A percentile compares a stretch with the other conserved stretches of the same genome.
Conservation (phyloP, 768 basidiomycete genomes). For the Leucosporidium scottii region DNA sequence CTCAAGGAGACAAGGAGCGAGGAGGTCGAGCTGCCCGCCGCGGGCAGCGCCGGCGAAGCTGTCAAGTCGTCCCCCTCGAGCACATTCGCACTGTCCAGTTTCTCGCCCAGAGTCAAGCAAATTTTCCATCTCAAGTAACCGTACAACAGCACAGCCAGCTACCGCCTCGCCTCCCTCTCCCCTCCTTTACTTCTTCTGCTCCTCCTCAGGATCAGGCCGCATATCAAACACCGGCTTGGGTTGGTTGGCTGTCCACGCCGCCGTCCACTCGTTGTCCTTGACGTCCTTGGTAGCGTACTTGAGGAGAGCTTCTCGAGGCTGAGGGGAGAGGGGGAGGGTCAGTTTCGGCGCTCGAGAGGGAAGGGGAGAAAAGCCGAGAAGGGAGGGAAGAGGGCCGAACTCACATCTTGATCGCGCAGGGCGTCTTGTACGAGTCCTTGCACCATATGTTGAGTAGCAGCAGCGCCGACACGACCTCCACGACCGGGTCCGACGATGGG, state of each 20-base stretch:
- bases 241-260: conserved; percentile 48
- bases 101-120: no score
- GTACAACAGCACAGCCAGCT: no score
- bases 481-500: conserved; percentile 87
- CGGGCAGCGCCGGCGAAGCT: no score
- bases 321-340: conserved; percentile 6
- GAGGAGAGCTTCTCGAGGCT: conserved; percentile 96
- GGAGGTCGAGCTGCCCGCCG: no score
- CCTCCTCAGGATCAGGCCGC: conserved; percentile 42
- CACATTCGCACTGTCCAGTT: no score
- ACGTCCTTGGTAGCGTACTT: conserved; percentile 76
- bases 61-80: no score
- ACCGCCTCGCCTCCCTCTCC: no score
- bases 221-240: conserved; percentile 68
- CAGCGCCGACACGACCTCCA: conserved; percentile 90
- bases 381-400: conserved; percentile 17
- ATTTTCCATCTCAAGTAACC: no score
- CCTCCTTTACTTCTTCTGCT: conserved; percentile 45
- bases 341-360: no score
- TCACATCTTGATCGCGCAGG: conserved; percentile 84
- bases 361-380: neutral
- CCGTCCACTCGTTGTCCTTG: conserved; percentile 75
- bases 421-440: conserved; percentile 88
- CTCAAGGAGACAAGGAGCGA: no score
- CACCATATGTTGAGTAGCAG: conserved; percentile 93